Base-by-base conservation (phyloP, 306 rosid species). In the Vigna unguiculata region DNA sequence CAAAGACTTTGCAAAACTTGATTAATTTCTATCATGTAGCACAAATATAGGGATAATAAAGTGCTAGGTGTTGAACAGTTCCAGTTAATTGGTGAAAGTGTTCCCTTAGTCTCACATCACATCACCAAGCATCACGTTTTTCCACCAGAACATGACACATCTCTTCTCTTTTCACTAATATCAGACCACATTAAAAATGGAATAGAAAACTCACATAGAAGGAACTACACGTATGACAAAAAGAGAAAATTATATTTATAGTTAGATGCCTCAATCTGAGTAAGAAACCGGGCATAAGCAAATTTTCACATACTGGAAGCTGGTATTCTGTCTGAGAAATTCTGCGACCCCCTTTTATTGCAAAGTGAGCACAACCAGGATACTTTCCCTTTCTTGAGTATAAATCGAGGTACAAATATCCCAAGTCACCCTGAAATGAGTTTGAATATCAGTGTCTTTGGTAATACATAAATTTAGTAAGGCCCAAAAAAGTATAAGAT, bases 361-460 rank as follows among this genome's bases (percentile, higher is more conserved):
- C 86, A 79, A 85, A 85, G 82, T 85, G 88, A 75, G 88, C 88
- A 85, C 85, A 85, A 46, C 88, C 82, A 76, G 88, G 88, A 79
- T 82, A 85, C 48, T 85, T 85, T 36, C 86, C 88, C 71, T 77
- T 82, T 65, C 88, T 82, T 14, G 88, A 82, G 84, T 85, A 82
- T 67, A 85, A 52, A 75, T 85, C 88, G 1, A 85, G 86, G 84
- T 82, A 85, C 7, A 85, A 77, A 85, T 79, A 85, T 66, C 88
- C 88, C 32, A 85, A 67, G 71, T 85, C 86, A 71, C 88, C 88
- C 88, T 85, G 80, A 71, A 82, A 85, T 58, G 32, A 71, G 70
- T 53, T 76, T 24, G 7, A 55, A 40, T 15, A 30, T 81, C 53
- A 63, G 51, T 63, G 25, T 49, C 52, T 81, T 52, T 58, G 54